A percentile compares a stretch with the other conserved stretches of the same genome.
Conservation (phyloP, 306 rosid species). For the Luffa acutangula region DNA sequence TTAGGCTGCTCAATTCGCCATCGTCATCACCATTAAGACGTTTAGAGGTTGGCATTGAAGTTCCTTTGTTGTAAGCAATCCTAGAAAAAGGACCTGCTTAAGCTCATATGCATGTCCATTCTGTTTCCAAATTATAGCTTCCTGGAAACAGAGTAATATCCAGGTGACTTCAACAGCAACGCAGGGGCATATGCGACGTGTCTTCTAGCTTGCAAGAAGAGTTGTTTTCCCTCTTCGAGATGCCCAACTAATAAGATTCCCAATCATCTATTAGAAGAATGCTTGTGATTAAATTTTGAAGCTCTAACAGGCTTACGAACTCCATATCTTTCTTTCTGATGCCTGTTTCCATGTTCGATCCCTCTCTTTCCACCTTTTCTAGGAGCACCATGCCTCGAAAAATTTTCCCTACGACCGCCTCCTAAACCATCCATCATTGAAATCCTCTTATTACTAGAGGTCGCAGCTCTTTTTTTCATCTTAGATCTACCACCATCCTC, state of each 20-base stretch:
- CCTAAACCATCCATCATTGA: conserved; percentile 17
- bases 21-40: background rate
- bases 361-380: conserved; percentile 17
- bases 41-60: background rate
- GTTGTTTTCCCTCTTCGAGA: background rate
- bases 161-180: background rate
- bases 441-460: conserved; percentile 15
- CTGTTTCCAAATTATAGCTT: background rate
- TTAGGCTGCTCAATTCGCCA: background rate
- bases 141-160: background rate
- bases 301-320: conserved; percentile 14
- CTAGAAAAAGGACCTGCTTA: background rate
- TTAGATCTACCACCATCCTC: conserved; percentile 19
- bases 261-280: conserved; percentile 16
- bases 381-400: background rate
- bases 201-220: background rate
- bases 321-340: conserved; percentile 15
- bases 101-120: background rate
- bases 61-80: background rate
- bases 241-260: background rate
- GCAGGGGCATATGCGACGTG: background rate
- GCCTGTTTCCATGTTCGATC: conserved; percentile 8
- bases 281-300: conserved; percentile 23
- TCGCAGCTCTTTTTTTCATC: conserved; percentile 23
- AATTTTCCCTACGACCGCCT: conserved; percentile 13